These are phyloP conservation scores for Picea glauca DNA, from an alignment of 75 land plant species.

Conservation along the genomic window DNA sequence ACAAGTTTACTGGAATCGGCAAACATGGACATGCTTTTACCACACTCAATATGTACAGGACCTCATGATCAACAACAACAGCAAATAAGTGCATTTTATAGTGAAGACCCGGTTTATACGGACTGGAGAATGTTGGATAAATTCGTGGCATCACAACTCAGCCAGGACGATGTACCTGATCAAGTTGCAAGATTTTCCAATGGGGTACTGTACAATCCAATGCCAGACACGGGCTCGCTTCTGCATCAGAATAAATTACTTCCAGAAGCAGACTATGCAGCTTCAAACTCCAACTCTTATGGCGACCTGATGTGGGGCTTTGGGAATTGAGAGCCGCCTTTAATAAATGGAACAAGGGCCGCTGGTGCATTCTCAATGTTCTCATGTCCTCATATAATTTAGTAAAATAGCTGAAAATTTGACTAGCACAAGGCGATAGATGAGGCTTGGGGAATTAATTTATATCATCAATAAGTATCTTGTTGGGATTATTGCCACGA, in stretches of 20 bases:
- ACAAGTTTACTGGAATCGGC: not conserved
- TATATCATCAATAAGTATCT: not conserved
- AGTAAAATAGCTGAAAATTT: not conserved
- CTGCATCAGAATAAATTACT: constrained; percentile 4
- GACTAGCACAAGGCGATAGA: not conserved
- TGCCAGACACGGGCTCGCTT: not conserved
- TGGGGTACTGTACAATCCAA: not conserved
- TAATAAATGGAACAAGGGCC: not conserved
- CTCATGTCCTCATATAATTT: not conserved
- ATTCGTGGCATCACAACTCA: constrained; percentile 76
- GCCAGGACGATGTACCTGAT: constrained; percentile 32
- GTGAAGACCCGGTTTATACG: constrained; percentile 20
- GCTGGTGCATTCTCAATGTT: too few relatives aligned
- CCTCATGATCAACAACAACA: not conserved
- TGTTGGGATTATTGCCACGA: not conserved
- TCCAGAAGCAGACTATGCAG: constrained; percentile 3
- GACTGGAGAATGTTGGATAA: constrained; percentile 76
- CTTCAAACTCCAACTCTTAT: constrained; percentile 7
- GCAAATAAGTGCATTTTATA: not conserved
- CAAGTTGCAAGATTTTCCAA: not conserved
- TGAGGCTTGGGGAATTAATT: not conserved
- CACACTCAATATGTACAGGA: not conserved
- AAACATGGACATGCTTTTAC: not conserved
- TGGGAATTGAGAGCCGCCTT: not conserved
- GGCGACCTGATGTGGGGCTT: not conserved